phyloP scores from a whole-genome alignment of 179 eudicot genomes.

The Silene coronaria region DNA sequence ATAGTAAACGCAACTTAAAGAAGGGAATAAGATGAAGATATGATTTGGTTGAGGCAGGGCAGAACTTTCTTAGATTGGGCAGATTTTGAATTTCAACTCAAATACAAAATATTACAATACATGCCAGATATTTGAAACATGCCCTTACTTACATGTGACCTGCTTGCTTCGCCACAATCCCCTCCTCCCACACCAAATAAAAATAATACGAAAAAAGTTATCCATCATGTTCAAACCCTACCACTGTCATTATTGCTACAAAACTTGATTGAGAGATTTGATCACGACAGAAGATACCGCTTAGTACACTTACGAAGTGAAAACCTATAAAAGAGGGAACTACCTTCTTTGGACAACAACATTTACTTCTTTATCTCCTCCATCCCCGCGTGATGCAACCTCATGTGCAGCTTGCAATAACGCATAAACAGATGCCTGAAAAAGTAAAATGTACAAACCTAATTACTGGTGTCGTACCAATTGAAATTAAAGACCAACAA shows the following conservation, averaged over 20 bases:
- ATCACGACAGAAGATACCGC: neutral
- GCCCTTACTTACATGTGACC: neutral
- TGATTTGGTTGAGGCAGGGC: neutral
- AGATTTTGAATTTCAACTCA: neutral
- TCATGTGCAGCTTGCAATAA: constrained; percentile 84
- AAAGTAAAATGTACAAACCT: constrained; percentile 9
- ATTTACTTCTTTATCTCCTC: constrained; percentile 73
- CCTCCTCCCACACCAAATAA: neutral
- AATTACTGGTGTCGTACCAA: neutral
- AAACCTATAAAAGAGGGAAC: neutral
- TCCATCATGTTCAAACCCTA: constrained; percentile 2
- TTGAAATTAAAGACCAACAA: neutral
- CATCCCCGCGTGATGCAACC: constrained; percentile 75
- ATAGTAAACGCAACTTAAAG: neutral
- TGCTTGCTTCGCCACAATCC: neutral
- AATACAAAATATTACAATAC: neutral
- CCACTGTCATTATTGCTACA: neutral
- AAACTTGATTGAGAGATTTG: neutral
- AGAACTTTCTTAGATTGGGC: neutral
- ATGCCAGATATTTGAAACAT: neutral
- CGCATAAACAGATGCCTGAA: constrained; percentile 79
- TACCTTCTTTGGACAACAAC: constrained; percentile 81
- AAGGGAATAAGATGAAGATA: neutral
- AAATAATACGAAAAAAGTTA: neutral
- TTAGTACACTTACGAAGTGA: neutral